phyloP scores from a whole-genome alignment of 495 filamentous ascomycete species.

The Apodospora peruviana region DNA sequence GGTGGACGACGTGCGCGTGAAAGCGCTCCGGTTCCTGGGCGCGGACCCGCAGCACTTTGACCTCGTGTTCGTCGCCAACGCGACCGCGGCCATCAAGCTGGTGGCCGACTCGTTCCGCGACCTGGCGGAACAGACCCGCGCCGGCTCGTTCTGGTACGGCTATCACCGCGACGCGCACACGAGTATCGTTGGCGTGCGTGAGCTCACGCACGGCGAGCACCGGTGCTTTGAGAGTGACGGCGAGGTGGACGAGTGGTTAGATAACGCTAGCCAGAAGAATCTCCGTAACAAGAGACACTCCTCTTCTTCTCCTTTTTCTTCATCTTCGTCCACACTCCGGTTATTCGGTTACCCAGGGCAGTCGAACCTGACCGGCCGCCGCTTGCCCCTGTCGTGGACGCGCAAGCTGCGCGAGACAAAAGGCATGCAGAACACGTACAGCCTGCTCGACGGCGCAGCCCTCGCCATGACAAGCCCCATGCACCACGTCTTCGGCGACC shows the following conservation, averaged over 20 bases:
- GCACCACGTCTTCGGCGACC: conserved; percentile 48
- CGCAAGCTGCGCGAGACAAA: conserved; percentile 37
- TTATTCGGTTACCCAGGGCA: conserved; percentile 76
- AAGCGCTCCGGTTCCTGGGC: conserved; percentile 74
- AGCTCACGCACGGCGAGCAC: conserved; percentile 47
- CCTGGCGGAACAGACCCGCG: conserved; percentile 37
- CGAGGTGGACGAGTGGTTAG: conserved; percentile 64
- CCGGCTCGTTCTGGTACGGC: conserved; percentile 59
- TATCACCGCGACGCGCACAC: conserved; percentile 74
- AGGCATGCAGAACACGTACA: conserved; percentile 50
- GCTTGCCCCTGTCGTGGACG: conserved; percentile 59
- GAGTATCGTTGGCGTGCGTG: conserved; percentile 64
- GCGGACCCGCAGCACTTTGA: conserved; percentile 81
- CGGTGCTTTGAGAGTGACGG: conserved; percentile 59
- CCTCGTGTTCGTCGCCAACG: conserved; percentile 85
- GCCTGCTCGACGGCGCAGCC: conserved; percentile 68
- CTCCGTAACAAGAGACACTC: background rate
- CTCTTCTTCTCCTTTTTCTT: no score
- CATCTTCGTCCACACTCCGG: conserved; percentile 29
- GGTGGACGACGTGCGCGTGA: conserved; percentile 54
- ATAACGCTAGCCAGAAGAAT: background rate
- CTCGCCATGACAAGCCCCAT: conserved; percentile 62
- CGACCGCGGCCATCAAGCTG: conserved; percentile 84
- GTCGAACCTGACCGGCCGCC: conserved; percentile 71
- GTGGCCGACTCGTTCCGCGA: conserved; percentile 62